These are phyloP conservation scores for Phlebiopsis flavidoalba DNA, from an alignment of 768 basidiomycete species.

Conservation along the genomic window DNA sequence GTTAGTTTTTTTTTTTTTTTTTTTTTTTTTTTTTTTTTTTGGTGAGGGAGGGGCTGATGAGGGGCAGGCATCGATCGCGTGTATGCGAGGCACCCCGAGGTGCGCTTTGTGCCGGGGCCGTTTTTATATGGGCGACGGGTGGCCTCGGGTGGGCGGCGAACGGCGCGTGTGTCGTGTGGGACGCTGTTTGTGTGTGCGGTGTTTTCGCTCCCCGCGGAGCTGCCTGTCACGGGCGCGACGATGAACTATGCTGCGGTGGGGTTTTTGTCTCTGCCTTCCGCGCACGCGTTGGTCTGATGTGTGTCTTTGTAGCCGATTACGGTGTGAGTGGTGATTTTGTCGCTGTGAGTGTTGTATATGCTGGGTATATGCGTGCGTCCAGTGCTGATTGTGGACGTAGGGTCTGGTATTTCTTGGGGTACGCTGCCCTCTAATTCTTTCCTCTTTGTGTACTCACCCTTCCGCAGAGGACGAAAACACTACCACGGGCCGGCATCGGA, in stretches of 20 bases:
- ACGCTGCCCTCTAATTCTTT: not conserved
- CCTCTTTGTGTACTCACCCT: not conserved
- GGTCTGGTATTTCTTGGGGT: not conserved
- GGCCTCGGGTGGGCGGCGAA: constrained; percentile 60
- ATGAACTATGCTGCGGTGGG: constrained; percentile 69
- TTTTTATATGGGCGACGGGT: constrained; percentile 78
- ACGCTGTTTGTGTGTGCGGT: constrained; percentile 65
- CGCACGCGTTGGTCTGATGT: not conserved
- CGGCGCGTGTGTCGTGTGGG: constrained; percentile 60
- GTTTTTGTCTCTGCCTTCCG: constrained; percentile 4
- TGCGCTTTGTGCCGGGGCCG: constrained; percentile 79
- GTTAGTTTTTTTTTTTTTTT: not conserved
- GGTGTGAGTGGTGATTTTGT: constrained; percentile 2
- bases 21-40: not conserved
- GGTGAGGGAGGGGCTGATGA: constrained; percentile 22
- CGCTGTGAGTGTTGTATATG: not conserved
- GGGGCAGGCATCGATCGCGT: too few species aligned
- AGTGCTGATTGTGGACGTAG: not conserved
- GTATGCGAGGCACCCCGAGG: constrained; percentile 71
- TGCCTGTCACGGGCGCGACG: constrained; percentile 60
- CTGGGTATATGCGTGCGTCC: not conserved
- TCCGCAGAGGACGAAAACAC: constrained; percentile 7
- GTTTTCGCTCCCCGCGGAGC: constrained; percentile 64
- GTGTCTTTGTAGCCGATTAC: constrained; percentile 4
- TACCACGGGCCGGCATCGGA: constrained; percentile 9